Evolutionary conservation across 2,329 filamentous ascomycete species (phyloP), one percentile per base, ranked within the genome.

Genomic region (Beauveria scarabaeidicola): DNA sequence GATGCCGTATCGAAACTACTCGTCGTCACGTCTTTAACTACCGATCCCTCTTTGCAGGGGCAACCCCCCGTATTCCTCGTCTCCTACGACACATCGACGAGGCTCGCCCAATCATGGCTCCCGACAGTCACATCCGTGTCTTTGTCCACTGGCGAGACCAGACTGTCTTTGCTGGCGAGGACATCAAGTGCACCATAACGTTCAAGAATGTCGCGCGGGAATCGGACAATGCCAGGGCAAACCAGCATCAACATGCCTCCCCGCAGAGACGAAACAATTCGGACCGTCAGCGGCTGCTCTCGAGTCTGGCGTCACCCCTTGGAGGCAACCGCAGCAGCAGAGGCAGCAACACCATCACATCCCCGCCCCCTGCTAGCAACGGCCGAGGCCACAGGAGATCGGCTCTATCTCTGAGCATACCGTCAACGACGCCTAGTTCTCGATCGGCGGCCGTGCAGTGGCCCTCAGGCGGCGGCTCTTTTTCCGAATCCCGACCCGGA

Each of bases 71-170:
- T 17, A 19, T 21, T 46, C 50, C 3, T 41, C 40, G 23, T 27
- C 17, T 19, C 48, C 43, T n/a, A 29, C 23, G n/a, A 29, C 8
- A 11, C 48, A 5, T 46, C 48, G n/a, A n/a, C 48, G 29, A 36
- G 32, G 50, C 27, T 17, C 36, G 25, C 46, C 46, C 61, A 70
- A 75, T 66, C 70, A 83, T 82, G 80, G 72, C 78, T 66, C 72
- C 77, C 66, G 77, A 81, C 68, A 70, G 68, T 65, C 67, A 72
- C 63, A 78, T 99, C 72, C 89, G 92, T 73, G 93, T 97, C 74
- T 96, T 93, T 73, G 90, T 99, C 73, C 87, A 88, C 77, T 99
- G 93, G 89, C 88, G 91, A 73, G 90, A 96, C 71, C 87, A 93
- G 73, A 92, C 90, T 63, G 90, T 99, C 68, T 99, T 97, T 76